Percentiles rank a stretch among this genome's conserved stretches.
Evolutionary conservation across 352 stramenopile genomes (phyloP).

Genomic region (Phytophthora idaei): DNA sequence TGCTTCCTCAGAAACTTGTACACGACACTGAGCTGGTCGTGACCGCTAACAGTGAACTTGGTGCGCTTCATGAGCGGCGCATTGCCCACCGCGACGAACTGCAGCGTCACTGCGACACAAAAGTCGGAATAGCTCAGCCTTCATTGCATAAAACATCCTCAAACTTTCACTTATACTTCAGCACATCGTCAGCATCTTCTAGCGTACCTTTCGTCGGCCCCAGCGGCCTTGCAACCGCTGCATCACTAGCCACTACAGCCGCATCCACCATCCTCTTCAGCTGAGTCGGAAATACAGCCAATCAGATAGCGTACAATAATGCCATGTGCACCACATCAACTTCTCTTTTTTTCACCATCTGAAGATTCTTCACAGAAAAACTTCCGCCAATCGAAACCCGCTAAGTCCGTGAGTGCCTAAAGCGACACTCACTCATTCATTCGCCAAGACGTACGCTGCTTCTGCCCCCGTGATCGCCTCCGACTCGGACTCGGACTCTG

Average conservation of each 20-base stretch:
- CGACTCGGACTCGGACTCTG: constrained; percentile 34
- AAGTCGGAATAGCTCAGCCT: constrained; percentile 2
- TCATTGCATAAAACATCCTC: background rate
- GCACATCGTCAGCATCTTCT: background rate
- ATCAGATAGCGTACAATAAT: background rate
- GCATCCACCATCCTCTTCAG: constrained; percentile 15
- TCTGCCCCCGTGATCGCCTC: constrained; percentile 18
- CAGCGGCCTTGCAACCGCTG: constrained; percentile 16
- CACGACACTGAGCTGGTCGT: constrained; percentile 80
- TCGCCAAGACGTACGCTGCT: constrained; percentile 23
- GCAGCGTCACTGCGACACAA: constrained; percentile 67
- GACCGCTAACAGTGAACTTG: constrained; percentile 85
- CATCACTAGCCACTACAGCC: background rate
- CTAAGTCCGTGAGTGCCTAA: constrained; percentile 4
- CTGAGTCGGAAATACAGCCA: background rate
- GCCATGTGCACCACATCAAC: constrained; percentile 8
- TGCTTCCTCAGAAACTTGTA: constrained; percentile 89
- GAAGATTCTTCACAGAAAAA: constrained; percentile 16
- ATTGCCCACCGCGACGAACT: constrained; percentile 83
- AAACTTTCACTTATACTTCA: background rate
- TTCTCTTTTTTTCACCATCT: constrained; percentile 7
- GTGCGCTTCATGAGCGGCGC: constrained; percentile 88
- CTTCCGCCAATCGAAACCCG: constrained; percentile 12
- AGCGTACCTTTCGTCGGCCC: constrained; percentile 45
- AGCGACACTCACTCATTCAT: constrained; percentile 9